Evolutionary conservation across 2,329 filamentous ascomycete genomes (phyloP), one percentile per base, ranked within the genome.

Genomic region (Penicillium sp.): DNA sequence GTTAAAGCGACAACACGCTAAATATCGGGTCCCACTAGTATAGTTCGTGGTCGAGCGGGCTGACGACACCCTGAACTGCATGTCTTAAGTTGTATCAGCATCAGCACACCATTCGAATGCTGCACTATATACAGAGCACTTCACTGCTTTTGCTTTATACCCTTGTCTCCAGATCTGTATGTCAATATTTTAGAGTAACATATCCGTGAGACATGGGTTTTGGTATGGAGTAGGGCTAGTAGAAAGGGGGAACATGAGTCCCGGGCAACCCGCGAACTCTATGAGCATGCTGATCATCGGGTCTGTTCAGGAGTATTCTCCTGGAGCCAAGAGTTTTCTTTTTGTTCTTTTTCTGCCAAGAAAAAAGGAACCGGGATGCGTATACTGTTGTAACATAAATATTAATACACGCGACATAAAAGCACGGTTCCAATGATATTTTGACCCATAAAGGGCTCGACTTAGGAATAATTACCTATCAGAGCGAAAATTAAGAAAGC

Each of bases 31-130:
- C 61, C 61, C 63, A 64, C 61, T 42, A 35, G 8, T 29, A 39
- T 52, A 52, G 60, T 60, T 64, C 58, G 37, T 51, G 42, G 53
- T 51, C 45, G 57, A 57, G 58, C 56, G 44, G n/a, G 58, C 56
- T 62, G 59, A 59, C 57, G 57, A 63, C 55, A 51, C 55, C 32
- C 49, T 51, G 14, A 11, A n/a, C 11, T 34, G 31, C 9, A 13
- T 18, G 16, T 29, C 2, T 5, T 51, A 20, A 37, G 34, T 26
- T 34, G 13, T n/a, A 26, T 26, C 24, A 26, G n/a, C n/a, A 32
- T 20, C 16, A 48, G 9, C n/a, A 32, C 26, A 18, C 29, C 5
- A 29, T 29, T 24, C 20, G 16, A 32, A 20, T 8, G 20, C 16
- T 35, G 38, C 20, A 51, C 20, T 51, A 14, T 42, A 20, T 35